Evolutionary conservation across 2,329 filamentous ascomycete genomes (phyloP).

Genomic region (Colletotrichum tropicicola): DNA sequence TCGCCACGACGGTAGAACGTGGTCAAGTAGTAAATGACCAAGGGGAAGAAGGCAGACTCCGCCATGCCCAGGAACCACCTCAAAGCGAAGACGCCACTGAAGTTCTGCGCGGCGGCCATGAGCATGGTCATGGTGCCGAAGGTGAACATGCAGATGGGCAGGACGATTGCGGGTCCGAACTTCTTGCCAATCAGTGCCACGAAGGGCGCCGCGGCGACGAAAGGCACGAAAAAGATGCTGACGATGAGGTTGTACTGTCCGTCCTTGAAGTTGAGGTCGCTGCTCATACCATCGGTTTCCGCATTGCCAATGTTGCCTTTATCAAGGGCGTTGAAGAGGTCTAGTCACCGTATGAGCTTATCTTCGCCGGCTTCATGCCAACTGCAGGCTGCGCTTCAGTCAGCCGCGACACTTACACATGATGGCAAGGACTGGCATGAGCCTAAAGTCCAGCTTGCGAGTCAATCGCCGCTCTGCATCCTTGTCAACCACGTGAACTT

Average conservation of each 20-base stretch:
- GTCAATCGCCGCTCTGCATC: conserved; percentile 59
- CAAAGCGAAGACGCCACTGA: conserved; percentile 29
- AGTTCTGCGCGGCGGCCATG: conserved; percentile 34
- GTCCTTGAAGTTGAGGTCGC: conserved; percentile 43
- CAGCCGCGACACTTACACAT: conserved; percentile 51
- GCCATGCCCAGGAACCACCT: conserved; percentile 33
- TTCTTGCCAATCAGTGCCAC: conserved; percentile 73
- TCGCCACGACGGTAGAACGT: conserved; percentile 32
- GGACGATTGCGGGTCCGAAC: conserved; percentile 70
- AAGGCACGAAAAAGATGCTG: conserved; percentile 80
- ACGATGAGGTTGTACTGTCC: conserved; percentile 77
- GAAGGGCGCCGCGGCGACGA: conserved; percentile 69
- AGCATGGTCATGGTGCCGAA: conserved; percentile 66
- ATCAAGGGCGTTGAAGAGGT: conserved; percentile 59
- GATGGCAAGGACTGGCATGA: conserved; percentile 61
- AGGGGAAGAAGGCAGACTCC: conserved; percentile 31
- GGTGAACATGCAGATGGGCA: conserved; percentile 76
- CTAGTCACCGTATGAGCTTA: conserved; percentile 27
- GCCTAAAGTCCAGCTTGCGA: conserved; percentile 62
- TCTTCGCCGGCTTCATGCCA: background rate
- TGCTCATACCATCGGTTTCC: conserved; percentile 43
- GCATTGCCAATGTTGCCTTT: conserved; percentile 51
- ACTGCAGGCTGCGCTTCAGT: background rate
- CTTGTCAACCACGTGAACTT: conserved; percentile 43
- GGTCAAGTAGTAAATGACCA: conserved; percentile 33